phyloP scores from a whole-genome alignment of 2,329 filamentous ascomycete species.

The Trichoderma cornu-damae region DNA sequence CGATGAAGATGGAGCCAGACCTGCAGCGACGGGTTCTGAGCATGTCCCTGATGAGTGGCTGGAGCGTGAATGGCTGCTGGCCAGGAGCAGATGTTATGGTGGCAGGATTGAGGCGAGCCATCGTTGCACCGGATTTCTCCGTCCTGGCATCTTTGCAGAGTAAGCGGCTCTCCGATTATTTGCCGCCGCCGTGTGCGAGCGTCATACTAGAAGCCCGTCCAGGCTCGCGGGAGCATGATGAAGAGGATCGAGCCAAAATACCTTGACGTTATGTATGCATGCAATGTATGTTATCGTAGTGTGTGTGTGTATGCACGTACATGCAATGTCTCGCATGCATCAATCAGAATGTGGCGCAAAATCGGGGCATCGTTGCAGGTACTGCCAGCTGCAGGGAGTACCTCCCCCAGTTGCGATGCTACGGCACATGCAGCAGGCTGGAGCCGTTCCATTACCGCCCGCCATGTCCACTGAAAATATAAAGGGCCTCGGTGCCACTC shows the following conservation, averaged over 20 bases:
- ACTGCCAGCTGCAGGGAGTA: too few relatives aligned
- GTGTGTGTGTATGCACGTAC: too few relatives aligned
- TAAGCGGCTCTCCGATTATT: not conserved
- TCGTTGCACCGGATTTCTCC: not conserved
- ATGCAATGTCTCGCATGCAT: too few relatives aligned
- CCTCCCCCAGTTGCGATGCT: too few relatives aligned
- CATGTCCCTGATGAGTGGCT: constrained; percentile 44
- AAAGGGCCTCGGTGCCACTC: too few relatives aligned
- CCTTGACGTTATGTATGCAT: too few relatives aligned
- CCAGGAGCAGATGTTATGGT: constrained; percentile 26
- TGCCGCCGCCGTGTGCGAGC: not conserved
- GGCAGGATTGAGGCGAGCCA: constrained; percentile 28
- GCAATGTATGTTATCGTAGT: too few relatives aligned
- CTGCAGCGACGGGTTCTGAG: constrained; percentile 45
- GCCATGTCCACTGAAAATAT: too few relatives aligned
- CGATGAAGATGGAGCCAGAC: constrained; percentile 45
- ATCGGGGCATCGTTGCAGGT: too few relatives aligned
- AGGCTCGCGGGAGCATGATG: not conserved
- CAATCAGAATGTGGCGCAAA: constrained; percentile 28
- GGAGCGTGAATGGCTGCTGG: constrained; percentile 27
- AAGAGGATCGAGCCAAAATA: not conserved
- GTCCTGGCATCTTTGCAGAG: constrained; percentile 2
- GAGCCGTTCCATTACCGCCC: too few relatives aligned
- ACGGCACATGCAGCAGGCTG: too few relatives aligned
- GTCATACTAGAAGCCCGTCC: not conserved